These are phyloP conservation scores for Ceratobasidium sp. DNA, from an alignment of 1,284 basidiomycete species.

Conservation along the genomic window DNA sequence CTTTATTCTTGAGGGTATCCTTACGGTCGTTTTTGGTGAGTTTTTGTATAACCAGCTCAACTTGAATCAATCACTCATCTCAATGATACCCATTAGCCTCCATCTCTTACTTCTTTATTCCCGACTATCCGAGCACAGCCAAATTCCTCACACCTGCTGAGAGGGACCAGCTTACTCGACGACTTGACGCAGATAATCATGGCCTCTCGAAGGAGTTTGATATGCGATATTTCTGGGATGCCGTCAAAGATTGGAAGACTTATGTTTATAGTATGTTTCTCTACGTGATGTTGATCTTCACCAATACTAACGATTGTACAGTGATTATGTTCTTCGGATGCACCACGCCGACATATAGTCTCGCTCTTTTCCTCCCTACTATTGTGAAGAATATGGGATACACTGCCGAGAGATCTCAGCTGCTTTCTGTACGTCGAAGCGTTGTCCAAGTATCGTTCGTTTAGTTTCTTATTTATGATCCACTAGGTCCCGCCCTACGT, in stretches of 20 bases:
- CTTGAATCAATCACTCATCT: background rate
- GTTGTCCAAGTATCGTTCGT: no score
- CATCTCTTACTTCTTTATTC: constrained; percentile 65
- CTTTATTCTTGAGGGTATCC: constrained; percentile 79
- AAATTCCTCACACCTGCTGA: constrained; percentile 64
- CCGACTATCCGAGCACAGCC: constrained; percentile 69
- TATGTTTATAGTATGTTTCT: constrained; percentile 64
- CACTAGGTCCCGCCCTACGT: constrained; percentile 32
- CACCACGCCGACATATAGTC: constrained; percentile 52
- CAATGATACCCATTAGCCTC: constrained; percentile 47
- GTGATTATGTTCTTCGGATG: constrained; percentile 50
- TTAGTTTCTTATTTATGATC: background rate
- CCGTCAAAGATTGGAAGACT: constrained; percentile 65
- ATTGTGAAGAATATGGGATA: constrained; percentile 60
- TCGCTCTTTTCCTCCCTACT: constrained; percentile 66
- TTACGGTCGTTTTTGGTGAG: constrained; percentile 64
- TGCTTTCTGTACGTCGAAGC: constrained; percentile 9
- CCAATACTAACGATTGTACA: background rate
- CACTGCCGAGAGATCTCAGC: constrained; percentile 53
- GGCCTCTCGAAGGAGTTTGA: constrained; percentile 63
- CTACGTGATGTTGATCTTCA: background rate
- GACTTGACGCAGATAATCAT: constrained; percentile 62
- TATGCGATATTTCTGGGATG: constrained; percentile 60
- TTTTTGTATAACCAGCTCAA: background rate
- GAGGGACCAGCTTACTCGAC: constrained; percentile 60